Conservation (phyloP, 2,329 filamentous ascomycete genomes). For the Thelonectria blattea region DNA sequence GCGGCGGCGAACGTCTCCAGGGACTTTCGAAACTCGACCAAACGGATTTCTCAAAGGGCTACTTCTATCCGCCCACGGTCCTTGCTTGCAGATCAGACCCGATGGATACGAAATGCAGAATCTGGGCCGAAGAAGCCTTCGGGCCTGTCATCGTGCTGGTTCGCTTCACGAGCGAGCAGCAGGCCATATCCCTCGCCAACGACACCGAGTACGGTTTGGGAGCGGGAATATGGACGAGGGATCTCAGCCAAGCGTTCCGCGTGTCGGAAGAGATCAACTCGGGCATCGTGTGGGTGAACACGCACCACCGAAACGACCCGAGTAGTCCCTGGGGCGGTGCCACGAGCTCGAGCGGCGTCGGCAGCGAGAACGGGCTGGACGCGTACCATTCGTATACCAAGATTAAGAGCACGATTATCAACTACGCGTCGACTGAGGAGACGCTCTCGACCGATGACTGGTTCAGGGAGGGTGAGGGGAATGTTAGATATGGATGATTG, state of each 20-base stretch:
- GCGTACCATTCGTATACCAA: conserved; percentile 65
- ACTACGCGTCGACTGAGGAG: conserved; percentile 66
- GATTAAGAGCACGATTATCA: conserved; percentile 72
- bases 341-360: conserved; percentile 67
- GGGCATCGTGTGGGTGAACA: conserved; percentile 65
- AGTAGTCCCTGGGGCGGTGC: conserved; percentile 74
- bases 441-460: conserved; percentile 64
- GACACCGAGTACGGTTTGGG: conserved; percentile 78
- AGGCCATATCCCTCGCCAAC: conserved; percentile 75
- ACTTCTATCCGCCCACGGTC: conserved; percentile 84
- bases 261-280: conserved; percentile 74
- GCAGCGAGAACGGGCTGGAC: conserved; percentile 75
- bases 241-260: conserved; percentile 77
- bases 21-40: conserved; percentile 56
- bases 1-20: conserved; percentile 56
- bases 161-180: conserved; percentile 76
- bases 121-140: conserved; percentile 83
- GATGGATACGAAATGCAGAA: conserved; percentile 70
- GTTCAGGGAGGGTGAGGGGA: conserved; percentile 65
- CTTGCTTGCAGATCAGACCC: conserved; percentile 59
- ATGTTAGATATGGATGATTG: conserved; percentile 52
- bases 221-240: conserved; percentile 76
- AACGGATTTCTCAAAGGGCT: conserved; percentile 61
- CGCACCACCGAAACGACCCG: conserved; percentile 74
- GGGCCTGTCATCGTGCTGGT: conserved; percentile 78